Evolutionary conservation across 139 green algal species (phyloP).

Genomic region (Diplosphaera chodatii): DNA sequence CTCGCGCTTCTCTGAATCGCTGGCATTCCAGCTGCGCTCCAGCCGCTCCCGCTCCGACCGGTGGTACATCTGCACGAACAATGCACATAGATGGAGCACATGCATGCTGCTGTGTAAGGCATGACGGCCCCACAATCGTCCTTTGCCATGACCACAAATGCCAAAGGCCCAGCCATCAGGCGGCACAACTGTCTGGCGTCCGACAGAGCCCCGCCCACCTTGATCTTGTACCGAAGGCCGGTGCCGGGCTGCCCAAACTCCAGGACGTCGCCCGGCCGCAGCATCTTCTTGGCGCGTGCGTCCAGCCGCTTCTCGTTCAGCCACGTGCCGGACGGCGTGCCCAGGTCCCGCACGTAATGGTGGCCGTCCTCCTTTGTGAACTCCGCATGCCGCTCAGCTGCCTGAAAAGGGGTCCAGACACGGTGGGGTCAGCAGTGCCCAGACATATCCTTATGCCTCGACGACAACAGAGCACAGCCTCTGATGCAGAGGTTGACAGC

Average conservation of each 20-base stretch:
- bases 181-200: no score
- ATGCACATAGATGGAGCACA: no score
- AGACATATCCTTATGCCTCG: no score
- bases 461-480: background rate
- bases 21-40: background rate
- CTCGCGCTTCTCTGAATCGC: background rate
- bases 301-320: constrained; percentile 50
- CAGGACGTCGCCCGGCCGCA: constrained; percentile 15
- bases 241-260: constrained; percentile 3
- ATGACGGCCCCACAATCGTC: no score
- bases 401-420: constrained; percentile 5
- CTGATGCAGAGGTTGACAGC: background rate
- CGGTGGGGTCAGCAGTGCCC: no score
- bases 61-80: background rate
- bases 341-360: constrained; percentile 46
- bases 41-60: background rate
- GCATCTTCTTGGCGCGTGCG: background rate
- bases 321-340: constrained; percentile 47
- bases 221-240: background rate
- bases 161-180: no score
- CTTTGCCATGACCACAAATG: no score
- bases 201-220: background rate
- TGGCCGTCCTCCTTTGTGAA: constrained; percentile 12
- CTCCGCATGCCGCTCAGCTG: constrained; percentile 4
- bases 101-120: no score